A percentile compares a stretch with the other conserved stretches of the same genome.
Conservation (phyloP, 106 monocot species). For the Agapanthus africanus region DNA sequence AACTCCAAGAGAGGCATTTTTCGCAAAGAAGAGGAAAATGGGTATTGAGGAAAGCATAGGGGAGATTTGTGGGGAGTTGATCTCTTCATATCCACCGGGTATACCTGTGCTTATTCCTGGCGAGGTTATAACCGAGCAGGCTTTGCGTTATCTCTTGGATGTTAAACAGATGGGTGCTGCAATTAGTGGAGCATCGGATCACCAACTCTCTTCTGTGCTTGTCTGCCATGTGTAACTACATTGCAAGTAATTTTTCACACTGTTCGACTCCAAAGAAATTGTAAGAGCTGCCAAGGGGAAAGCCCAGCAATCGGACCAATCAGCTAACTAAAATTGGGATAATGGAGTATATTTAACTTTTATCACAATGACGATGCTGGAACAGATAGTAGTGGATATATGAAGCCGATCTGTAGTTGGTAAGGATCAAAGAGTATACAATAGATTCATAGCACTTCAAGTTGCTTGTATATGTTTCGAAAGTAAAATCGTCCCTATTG, state of each 20-base stretch:
- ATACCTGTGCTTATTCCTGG: conserved; percentile 65
- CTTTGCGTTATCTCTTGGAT: conserved; percentile 32
- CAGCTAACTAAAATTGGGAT: not conserved
- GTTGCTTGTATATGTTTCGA: too few species aligned
- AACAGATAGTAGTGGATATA: not conserved
- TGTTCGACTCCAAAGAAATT: not conserved
- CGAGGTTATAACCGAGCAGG: conserved; percentile 43
- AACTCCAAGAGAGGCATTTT: conserved; percentile 60
- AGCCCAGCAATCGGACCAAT: not conserved
- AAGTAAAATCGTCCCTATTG: too few species aligned
- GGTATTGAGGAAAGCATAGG: conserved; percentile 29
- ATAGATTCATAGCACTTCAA: too few species aligned
- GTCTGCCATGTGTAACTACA: conserved; percentile 31
- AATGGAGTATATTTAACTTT: not conserved
- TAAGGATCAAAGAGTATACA: too few species aligned
- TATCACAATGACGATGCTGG: not conserved
- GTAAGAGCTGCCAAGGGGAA: not conserved
- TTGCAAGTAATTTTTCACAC: not conserved
- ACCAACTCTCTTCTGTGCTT: conserved; percentile 32
- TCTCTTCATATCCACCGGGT: conserved; percentile 62
- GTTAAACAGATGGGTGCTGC: conserved; percentile 34
- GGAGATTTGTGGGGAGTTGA: conserved; percentile 48
- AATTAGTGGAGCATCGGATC: conserved; percentile 58
- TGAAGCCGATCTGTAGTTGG: not conserved
- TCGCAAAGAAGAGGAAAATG: conserved; percentile 46